Evolutionary conservation across 1,284 basidiomycete genomes (phyloP).

Genomic region (Heterobasidion parviporum): DNA sequence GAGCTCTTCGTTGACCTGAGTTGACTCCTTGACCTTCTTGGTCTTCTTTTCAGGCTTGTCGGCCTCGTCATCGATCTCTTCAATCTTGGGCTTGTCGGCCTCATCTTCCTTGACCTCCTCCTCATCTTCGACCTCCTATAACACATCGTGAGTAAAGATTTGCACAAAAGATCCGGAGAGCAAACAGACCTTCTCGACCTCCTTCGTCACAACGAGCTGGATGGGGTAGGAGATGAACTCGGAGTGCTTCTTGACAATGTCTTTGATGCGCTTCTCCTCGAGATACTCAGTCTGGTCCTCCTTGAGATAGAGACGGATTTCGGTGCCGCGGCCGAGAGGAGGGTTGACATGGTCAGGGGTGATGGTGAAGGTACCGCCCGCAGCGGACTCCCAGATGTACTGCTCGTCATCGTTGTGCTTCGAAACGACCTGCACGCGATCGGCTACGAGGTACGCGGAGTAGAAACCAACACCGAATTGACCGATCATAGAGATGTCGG

Average conservation of each 20-base stretch:
- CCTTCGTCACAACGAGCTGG: conserved; percentile 97
- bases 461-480: conserved; percentile 99
- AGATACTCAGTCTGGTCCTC: conserved; percentile 99
- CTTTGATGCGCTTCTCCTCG: conserved; percentile 99
- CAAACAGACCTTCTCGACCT: conserved; percentile 84
- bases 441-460: conserved; percentile 98
- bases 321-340: conserved; percentile 89
- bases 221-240: conserved; percentile 99
- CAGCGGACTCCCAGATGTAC: conserved; percentile 99
- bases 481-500: conserved; percentile 91
- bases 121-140: conserved; percentile 73
- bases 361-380: conserved; percentile 99
- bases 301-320: conserved; percentile 94
- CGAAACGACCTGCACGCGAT: conserved; percentile 96
- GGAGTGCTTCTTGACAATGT: conserved; percentile 99
- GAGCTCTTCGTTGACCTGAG: conserved; percentile 92
- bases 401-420: conserved; percentile 99
- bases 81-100: conserved; percentile 64
- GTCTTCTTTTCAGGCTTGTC: conserved; percentile 93
- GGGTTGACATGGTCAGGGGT: conserved; percentile 89
- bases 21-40: conserved; percentile 93
- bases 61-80: conserved; percentile 78
- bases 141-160: background rate
- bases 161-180: background rate
- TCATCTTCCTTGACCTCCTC: conserved; percentile 65